phyloP scores from a whole-genome alignment of 139 green algal genomes.

The Dunaliella primolecta region DNA sequence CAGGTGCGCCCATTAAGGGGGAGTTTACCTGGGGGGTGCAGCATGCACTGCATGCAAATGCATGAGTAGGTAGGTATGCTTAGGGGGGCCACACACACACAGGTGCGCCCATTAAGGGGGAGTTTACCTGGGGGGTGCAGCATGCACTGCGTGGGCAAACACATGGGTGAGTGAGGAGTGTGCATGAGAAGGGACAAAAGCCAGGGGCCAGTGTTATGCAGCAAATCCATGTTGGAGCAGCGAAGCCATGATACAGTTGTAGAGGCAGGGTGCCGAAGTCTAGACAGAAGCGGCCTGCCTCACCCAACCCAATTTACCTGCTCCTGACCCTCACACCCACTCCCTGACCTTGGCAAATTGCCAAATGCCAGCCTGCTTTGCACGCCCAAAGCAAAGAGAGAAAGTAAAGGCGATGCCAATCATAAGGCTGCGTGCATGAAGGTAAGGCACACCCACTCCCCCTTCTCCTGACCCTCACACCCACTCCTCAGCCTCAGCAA shows the following conservation, averaged over 20 bases:
- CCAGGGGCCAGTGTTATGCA: too few species aligned
- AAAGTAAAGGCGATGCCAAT: too few species aligned
- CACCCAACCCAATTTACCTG: too few species aligned
- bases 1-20: not conserved
- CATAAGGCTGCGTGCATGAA: too few species aligned
- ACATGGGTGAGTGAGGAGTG: not conserved
- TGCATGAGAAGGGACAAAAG: too few species aligned
- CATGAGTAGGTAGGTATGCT: not conserved
- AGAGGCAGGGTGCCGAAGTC: too few species aligned
- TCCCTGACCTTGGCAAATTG: not conserved
- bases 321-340: not conserved
- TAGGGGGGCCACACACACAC: too few species aligned
- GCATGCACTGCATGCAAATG: conserved; percentile 2
- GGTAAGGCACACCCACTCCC: too few species aligned
- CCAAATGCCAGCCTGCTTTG: not conserved
- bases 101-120: not conserved
- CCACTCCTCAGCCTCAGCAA: not conserved
- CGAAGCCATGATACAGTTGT: too few species aligned
- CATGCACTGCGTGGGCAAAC: not conserved
- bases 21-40: conserved; percentile 5
- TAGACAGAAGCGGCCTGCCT: too few species aligned
- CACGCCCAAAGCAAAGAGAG: too few species aligned
- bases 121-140: conserved; percentile 10
- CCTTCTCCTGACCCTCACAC: not conserved
- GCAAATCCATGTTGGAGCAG: too few species aligned